Evolutionary conservation across 2,329 filamentous ascomycete species (phyloP).

Genomic region (Calonectria hongkongensis): DNA sequence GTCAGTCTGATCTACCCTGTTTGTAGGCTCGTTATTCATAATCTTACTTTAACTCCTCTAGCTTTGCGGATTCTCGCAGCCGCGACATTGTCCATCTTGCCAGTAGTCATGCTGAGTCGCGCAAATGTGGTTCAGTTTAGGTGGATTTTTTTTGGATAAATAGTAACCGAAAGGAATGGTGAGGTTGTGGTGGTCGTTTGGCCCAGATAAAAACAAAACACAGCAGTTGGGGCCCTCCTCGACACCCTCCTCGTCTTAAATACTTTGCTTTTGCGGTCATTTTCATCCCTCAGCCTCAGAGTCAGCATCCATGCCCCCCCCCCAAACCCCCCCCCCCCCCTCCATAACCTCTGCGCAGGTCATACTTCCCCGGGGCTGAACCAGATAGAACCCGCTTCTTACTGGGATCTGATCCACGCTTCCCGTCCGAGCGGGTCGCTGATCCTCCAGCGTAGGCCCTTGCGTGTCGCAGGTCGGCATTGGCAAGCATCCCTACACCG

Average conservation of each 20-base stretch:
- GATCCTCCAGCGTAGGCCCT: slow-evolving; percentile 27
- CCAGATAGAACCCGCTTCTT: slow-evolving; percentile 21
- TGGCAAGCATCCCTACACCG: slow-evolving; percentile 22
- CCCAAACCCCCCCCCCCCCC: slow-evolving; percentile 14
- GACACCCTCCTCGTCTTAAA: slow-evolving; percentile 15
- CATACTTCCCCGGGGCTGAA: slow-evolving; percentile 25
- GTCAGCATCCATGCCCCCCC: slow-evolving; percentile 31
- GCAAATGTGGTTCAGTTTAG: background rate
- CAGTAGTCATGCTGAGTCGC: slow-evolving; percentile 36
- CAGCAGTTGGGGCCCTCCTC: background rate
- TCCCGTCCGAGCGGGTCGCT: slow-evolving; percentile 34
- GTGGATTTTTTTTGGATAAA: background rate
- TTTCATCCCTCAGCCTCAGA: slow-evolving; percentile 37
- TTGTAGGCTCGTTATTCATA: background rate
- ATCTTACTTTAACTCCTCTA: slow-evolving; percentile 62
- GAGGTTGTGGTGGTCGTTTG: background rate
- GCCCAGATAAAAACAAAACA: background rate
- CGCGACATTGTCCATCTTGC: slow-evolving; percentile 65
- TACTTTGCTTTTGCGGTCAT: slow-evolving; percentile 23
- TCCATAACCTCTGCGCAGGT: slow-evolving; percentile 3
- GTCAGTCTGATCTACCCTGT: background rate
- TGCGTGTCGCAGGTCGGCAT: slow-evolving; percentile 30
- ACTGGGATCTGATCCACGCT: slow-evolving; percentile 28
- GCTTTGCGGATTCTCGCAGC: slow-evolving; percentile 65
- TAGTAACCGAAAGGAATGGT: background rate